phyloP scores from a whole-genome alignment of 495 filamentous ascomycete species.

The Elasticomyces elasticus region DNA sequence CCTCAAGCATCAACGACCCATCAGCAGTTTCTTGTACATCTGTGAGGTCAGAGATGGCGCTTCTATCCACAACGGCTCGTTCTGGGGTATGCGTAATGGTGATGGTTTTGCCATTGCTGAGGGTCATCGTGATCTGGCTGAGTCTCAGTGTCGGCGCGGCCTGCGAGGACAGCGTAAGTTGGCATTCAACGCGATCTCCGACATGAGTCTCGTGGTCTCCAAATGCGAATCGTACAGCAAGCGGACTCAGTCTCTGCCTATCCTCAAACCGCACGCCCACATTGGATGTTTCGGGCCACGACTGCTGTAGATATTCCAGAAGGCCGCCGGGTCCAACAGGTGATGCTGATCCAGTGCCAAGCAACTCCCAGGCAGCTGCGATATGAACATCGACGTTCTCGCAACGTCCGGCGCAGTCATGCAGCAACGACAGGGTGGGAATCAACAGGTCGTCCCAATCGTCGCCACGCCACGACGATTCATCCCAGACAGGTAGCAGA shows the following conservation, averaged over 20 bases:
- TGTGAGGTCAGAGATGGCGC: neutral
- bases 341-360: neutral
- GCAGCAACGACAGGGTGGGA: constrained; percentile 61
- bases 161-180: constrained; percentile 61
- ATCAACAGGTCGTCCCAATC: constrained; percentile 73
- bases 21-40: neutral
- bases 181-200: constrained; percentile 62
- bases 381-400: neutral
- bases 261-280: constrained; percentile 2
- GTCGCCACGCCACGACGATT: constrained; percentile 61
- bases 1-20: constrained; percentile 29
- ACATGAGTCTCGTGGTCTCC: constrained; percentile 67
- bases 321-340: neutral
- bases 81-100: constrained; percentile 16
- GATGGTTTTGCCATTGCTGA: constrained; percentile 25
- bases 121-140: constrained; percentile 41
- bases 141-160: constrained; percentile 60
- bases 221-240: constrained; percentile 67
- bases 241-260: constrained; percentile 24
- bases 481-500: constrained; percentile 62
- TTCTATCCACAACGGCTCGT: neutral
- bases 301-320: neutral
- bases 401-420: constrained; percentile 52
- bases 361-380: constrained; percentile 3
- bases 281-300: neutral